Base-by-base conservation (phyloP, 345 rosid genomes). In the Toxicodendron radicans region DNA sequence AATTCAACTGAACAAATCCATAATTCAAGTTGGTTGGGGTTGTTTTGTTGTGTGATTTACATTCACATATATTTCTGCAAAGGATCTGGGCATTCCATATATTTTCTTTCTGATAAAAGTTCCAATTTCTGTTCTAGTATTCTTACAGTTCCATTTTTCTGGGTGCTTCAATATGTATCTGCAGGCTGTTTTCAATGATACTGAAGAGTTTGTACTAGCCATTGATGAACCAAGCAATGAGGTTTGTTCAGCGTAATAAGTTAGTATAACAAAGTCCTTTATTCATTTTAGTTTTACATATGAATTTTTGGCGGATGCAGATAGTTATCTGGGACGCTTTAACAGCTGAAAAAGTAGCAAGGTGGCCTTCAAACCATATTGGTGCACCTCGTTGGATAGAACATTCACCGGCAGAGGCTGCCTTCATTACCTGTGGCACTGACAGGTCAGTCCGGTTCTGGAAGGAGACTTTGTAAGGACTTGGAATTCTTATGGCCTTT, bases 331-430 rank as follows among this genome's bases (percentile, higher is more conserved):
- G 98, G 98, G 97, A 93, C 78, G 95, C 93, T 23, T 77, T 88
- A 78, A 88, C 91, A 8, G 75, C 90, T 60, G 97, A 91, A 57
- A 88, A 73, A 69, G 93, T 93, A 73, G 92, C 94, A 73, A 89
- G 72, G 73, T 91, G 87, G 93, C 85, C 93, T 32, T 89, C 95
- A 3, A 91, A 79, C 84, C 98, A 91, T 73, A 79, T 74, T 12
- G 90, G 97, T 57, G 75, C 88, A n/a, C 92, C 98, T 0, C 88
- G 93, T 3, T 93, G 95, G 97, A 85, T 93, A 1, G 97, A 89
- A 62, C 95, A 89, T 81, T 91, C 97, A 0, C 93, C 98, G 5
- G 74, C 66, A 3, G 98, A 91, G 80, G 85, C 87, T n/a, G 83
- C 90, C 30, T 87, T 89, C 62, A 59, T 89, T 65, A 74, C 90